A percentile compares a stretch with the other conserved stretches of the same genome.
Evolutionary conservation across 805 yeast genomes (phyloP).

Genomic region (Spathaspora arborariae): DNA sequence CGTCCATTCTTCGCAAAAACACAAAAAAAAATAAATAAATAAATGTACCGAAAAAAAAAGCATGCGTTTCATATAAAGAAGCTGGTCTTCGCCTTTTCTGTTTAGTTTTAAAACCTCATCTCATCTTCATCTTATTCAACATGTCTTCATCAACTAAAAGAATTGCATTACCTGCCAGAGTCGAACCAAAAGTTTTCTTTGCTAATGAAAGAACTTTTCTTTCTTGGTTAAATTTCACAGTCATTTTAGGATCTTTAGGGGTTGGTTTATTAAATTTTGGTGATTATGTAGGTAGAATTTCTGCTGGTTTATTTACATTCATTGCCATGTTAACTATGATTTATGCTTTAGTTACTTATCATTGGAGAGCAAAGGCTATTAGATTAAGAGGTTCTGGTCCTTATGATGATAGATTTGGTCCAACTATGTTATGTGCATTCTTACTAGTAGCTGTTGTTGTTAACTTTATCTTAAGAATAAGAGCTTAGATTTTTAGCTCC

Average conservation of each 20-base stretch:
- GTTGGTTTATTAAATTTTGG: slow-evolving; percentile 96
- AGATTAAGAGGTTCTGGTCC: slow-evolving; percentile 98
- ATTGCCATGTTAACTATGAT: slow-evolving; percentile 98
- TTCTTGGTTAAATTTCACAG: slow-evolving; percentile 99
- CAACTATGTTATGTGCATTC: slow-evolving; percentile 94
- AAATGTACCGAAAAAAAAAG: neutral
- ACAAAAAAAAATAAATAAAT: neutral
- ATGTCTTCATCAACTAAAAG: slow-evolving; percentile 57
- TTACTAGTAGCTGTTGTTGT: slow-evolving; percentile 89
- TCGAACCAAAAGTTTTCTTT: slow-evolving; percentile 97
- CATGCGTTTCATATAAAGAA: neutral
- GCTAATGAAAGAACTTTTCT: slow-evolving; percentile 98
- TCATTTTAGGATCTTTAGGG: slow-evolving; percentile 92
- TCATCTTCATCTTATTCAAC: neutral
- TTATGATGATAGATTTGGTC: slow-evolving; percentile 98
- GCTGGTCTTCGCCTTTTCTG: neutral
- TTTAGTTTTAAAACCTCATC: neutral
- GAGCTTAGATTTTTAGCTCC: slow-evolving; percentile 36
- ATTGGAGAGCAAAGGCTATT: slow-evolving; percentile 99
- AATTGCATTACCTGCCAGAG: slow-evolving; percentile 96
- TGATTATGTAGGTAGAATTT: slow-evolving; percentile 85
- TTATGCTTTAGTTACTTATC: slow-evolving; percentile 92
- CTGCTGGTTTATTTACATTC: slow-evolving; percentile 91
- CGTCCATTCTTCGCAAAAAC: neutral
- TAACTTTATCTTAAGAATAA: slow-evolving; percentile 81